Percentiles rank a stretch among this genome's conserved stretches.
Evolutionary conservation across 768 basidiomycete species (phyloP).

Genomic region (Sarcodon sp.): DNA sequence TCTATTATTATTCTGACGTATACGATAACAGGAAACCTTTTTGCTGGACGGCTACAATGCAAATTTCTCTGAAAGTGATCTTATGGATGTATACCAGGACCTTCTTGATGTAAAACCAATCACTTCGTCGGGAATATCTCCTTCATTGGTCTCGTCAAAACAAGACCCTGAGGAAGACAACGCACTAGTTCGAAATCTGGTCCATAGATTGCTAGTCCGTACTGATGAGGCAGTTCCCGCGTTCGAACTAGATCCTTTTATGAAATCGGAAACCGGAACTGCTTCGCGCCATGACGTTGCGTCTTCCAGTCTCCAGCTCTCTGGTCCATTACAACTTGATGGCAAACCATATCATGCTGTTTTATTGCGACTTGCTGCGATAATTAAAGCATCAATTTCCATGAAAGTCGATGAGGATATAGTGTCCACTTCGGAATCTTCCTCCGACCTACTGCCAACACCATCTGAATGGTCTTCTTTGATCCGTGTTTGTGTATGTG

Average conservation of each 20-base stretch:
- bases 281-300: background rate
- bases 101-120: constrained; percentile 17
- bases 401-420: background rate
- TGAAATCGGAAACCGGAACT: constrained; percentile 1
- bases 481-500: constrained; percentile 6
- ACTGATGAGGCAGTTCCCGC: constrained; percentile 4
- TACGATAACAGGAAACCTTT: background rate
- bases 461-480: constrained; percentile 6
- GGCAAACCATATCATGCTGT: background rate
- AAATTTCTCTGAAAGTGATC: constrained; percentile 21
- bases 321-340: background rate
- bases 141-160: constrained; percentile 1
- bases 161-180: constrained; percentile 5
- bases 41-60: constrained; percentile 1
- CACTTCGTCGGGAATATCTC: constrained; percentile 4
- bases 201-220: constrained; percentile 19
- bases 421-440: background rate
- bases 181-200: constrained; percentile 18
- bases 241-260: background rate
- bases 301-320: background rate
- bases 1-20: too few species aligned
- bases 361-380: background rate
- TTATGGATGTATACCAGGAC: constrained; percentile 27
- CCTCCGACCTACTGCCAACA: constrained; percentile 2
- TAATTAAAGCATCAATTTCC: background rate